Evolutionary conservation across 1,284 basidiomycete species (phyloP).

Genomic region (Sporisorium exsertum): DNA sequence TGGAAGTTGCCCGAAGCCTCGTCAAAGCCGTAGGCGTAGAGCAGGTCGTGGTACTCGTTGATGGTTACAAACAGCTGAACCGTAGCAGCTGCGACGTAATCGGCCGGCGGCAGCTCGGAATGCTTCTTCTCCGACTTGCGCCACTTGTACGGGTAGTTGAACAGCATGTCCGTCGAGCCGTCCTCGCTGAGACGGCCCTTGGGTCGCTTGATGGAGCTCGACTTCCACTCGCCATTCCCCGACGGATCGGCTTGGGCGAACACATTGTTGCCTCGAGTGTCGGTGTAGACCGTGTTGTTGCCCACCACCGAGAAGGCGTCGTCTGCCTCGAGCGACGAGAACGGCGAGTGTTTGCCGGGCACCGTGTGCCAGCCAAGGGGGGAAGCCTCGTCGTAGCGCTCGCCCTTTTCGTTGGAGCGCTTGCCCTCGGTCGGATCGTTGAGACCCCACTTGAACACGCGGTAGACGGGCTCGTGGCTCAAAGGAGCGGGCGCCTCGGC

Average conservation of each 20-base stretch:
- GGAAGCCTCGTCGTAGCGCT: constrained; percentile 43
- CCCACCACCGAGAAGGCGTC: constrained; percentile 22
- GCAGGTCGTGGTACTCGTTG: constrained; percentile 61
- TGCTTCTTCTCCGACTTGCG: constrained; percentile 59
- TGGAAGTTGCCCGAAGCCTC: constrained; percentile 96
- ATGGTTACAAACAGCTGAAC: constrained; percentile 60
- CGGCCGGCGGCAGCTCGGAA: constrained; percentile 41
- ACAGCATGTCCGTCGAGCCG: constrained; percentile 53
- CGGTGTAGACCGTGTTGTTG: constrained; percentile 47
- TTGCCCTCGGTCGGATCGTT: constrained; percentile 62
- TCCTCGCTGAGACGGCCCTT: constrained; percentile 40
- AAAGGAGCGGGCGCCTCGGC: constrained; percentile 7
- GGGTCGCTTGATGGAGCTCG: constrained; percentile 42
- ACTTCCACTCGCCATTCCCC: constrained; percentile 53
- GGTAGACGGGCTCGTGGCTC: constrained; percentile 50
- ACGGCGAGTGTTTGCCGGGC: constrained; percentile 46
- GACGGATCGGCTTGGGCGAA: constrained; percentile 55
- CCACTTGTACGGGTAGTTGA: constrained; percentile 62
- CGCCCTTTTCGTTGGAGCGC: constrained; percentile 50
- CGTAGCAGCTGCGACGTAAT: constrained; percentile 51
- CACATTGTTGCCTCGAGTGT: constrained; percentile 63
- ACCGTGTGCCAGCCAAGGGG: constrained; percentile 61
- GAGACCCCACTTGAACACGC: constrained; percentile 60
- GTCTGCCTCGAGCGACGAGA: constrained; percentile 29
- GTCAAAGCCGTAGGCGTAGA: constrained; percentile 79